These are phyloP conservation scores for Edhazardia aedis DNA, from an alignment of 371 early-diverging fungal genomes.

Conservation along the genomic window DNA sequence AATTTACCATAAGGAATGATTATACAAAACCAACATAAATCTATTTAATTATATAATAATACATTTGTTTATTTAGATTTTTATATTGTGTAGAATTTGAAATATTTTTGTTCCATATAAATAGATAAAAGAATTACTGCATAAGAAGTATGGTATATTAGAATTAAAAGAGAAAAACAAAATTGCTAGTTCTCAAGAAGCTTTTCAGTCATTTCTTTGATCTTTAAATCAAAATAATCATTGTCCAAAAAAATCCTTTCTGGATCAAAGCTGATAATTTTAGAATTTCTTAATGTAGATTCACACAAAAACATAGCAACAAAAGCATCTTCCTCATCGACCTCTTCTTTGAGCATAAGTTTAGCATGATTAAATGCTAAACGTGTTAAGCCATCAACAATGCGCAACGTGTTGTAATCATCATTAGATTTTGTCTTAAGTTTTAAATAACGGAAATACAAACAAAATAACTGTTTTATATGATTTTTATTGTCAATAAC, in stretches of 20 bases:
- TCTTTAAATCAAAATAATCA: not conserved
- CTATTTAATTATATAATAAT: too few relatives aligned
- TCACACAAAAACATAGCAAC: slow-evolving; percentile 54
- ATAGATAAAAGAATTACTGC: too few relatives aligned
- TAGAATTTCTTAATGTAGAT: not conserved
- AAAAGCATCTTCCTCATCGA: slow-evolving; percentile 70
- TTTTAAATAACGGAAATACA: slow-evolving; percentile 32
- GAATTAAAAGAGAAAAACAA: too few relatives aligned
- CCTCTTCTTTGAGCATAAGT: slow-evolving; percentile 77
- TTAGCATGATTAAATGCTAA: slow-evolving; percentile 87
- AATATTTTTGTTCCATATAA: too few relatives aligned
- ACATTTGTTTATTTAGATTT: too few relatives aligned
- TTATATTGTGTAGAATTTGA: too few relatives aligned
- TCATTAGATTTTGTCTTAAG: slow-evolving; percentile 48
- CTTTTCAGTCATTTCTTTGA: not conserved
- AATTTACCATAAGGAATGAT: too few relatives aligned
- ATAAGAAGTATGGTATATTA: too few relatives aligned
- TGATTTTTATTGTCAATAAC: slow-evolving; percentile 10
- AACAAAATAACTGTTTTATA: slow-evolving; percentile 7
- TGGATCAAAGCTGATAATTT: not conserved
- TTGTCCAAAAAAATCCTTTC: not conserved
- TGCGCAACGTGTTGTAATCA: slow-evolving; percentile 81
- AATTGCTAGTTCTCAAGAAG: too few relatives aligned
- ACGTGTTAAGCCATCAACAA: slow-evolving; percentile 90
- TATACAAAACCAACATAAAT: too few relatives aligned